Evolutionary conservation across 1,139 yeast genomes (phyloP).

Genomic region (Yamadazyma aaseri): DNA sequence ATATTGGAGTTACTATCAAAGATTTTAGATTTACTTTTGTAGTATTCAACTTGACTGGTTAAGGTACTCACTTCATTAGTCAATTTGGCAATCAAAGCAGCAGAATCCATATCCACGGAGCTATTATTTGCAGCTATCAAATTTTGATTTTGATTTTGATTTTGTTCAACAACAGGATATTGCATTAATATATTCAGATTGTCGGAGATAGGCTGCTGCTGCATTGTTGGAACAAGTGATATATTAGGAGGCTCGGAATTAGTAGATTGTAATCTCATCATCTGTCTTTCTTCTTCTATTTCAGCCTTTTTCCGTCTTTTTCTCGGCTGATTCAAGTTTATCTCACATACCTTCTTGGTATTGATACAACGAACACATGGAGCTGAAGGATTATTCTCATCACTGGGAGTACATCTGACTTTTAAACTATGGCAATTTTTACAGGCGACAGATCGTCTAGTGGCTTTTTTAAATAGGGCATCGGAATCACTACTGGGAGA

Average conservation of each 20-base stretch:
- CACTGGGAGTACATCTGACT: constrained; percentile 78
- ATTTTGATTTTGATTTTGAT: not conserved
- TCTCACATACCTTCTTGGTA: constrained; percentile 62
- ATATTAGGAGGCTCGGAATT: not conserved
- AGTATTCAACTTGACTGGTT: constrained; percentile 19
- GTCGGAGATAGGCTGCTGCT: too few relatives aligned
- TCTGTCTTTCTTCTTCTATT: constrained; percentile 21
- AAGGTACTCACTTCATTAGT: constrained; percentile 22
- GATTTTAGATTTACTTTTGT: constrained; percentile 5
- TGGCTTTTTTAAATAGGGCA: constrained; percentile 6
- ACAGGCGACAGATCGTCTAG: constrained; percentile 57
- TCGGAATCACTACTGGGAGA: constrained; percentile 2
- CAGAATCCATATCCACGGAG: too few relatives aligned
- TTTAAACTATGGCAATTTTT: constrained; percentile 77
- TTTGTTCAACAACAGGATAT: not conserved
- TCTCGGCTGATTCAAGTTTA: constrained; percentile 60
- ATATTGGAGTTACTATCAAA: constrained; percentile 19
- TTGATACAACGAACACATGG: constrained; percentile 76
- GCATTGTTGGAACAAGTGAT: not conserved
- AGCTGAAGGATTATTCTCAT: constrained; percentile 53
- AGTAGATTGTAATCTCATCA: constrained; percentile 20
- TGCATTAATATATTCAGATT: not conserved
- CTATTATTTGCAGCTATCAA: too few relatives aligned
- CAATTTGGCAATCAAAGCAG: not conserved
- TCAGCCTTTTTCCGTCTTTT: constrained; percentile 48